phyloP scores from a whole-genome alignment of 1,284 basidiomycete genomes.

The Rhodotorula sp. region DNA sequence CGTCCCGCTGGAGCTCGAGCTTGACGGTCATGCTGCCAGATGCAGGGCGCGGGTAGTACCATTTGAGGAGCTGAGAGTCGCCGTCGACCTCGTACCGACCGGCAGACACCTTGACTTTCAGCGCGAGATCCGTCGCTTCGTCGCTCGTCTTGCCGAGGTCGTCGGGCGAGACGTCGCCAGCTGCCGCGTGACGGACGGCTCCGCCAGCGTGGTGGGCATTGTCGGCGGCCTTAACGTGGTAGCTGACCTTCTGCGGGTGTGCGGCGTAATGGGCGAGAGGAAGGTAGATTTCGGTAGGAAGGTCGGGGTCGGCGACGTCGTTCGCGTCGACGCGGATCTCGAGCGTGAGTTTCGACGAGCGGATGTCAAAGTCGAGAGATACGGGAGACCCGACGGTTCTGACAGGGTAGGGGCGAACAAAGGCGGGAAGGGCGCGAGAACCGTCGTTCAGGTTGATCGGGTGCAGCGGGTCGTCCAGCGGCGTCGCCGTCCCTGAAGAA shows the following conservation, averaged over 20 bases:
- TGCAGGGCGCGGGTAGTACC: constrained; percentile 76
- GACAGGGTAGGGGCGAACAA: constrained; percentile 75
- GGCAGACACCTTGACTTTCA: constrained; percentile 61
- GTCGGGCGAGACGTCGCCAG: constrained; percentile 11
- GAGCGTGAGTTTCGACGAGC: constrained; percentile 66
- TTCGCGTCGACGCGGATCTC: constrained; percentile 60
- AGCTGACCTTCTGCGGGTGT: constrained; percentile 42
- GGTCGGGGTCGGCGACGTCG: constrained; percentile 46
- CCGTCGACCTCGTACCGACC: constrained; percentile 70
- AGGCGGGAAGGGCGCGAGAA: constrained; percentile 69
- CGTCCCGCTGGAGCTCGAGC: constrained; percentile 30
- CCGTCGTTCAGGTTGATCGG: constrained; percentile 56
- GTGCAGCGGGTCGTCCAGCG: constrained; percentile 32
- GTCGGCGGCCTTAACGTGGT: constrained; percentile 21
- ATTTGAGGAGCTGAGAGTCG: constrained; percentile 60
- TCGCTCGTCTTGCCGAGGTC: constrained; percentile 2
- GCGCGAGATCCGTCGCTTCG: constrained; percentile 43
- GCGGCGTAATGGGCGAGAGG: constrained; percentile 49
- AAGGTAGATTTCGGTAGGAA: constrained; percentile 46
- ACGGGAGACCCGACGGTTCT: constrained; percentile 64
- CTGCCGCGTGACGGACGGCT: background rate
- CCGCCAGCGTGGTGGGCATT: constrained; percentile 8
- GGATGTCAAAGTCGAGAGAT: constrained; percentile 72
- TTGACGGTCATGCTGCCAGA: constrained; percentile 44
- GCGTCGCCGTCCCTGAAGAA: constrained; percentile 1